A percentile compares a stretch with the other conserved stretches of the same genome.
Evolutionary conservation across 345 rosid genomes (phyloP).

Genomic region (Rubroshorea leprosula): DNA sequence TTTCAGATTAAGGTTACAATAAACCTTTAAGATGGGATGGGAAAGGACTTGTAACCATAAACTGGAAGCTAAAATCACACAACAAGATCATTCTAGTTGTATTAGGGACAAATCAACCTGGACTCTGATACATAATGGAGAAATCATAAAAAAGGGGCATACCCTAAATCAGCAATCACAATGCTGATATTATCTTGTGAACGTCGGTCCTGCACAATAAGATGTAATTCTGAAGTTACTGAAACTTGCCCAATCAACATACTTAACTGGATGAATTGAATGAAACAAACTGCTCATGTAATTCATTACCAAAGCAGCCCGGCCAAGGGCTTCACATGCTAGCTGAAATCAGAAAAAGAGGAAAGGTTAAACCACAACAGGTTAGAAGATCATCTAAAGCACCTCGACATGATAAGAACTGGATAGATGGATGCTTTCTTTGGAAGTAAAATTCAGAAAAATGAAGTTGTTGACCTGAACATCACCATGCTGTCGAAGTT

Average conservation of each 20-base stretch:
- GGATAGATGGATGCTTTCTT: neutral
- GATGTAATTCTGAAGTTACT: conserved; percentile 12
- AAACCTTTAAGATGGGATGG: no score
- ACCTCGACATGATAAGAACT: neutral
- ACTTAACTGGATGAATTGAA: neutral
- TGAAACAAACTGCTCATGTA: conserved; percentile 6
- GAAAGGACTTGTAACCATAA: no score
- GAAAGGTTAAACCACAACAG: conserved; percentile 8
- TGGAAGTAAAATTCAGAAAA: neutral
- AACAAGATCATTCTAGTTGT: neutral
- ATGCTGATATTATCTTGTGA: conserved; percentile 81
- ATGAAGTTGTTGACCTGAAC: conserved; percentile 53
- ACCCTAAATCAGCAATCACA: conserved; percentile 85
- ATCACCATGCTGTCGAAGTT: conserved; percentile 80
- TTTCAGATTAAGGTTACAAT: no score
- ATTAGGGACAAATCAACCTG: neutral
- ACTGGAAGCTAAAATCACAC: no score
- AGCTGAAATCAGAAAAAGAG: conserved; percentile 42
- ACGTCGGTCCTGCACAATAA: conserved; percentile 60
- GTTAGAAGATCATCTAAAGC: conserved; percentile 1
- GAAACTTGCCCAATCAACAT: neutral
- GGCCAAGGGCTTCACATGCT: conserved; percentile 85
- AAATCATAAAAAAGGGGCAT: conserved; percentile 15
- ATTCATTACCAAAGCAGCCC: conserved; percentile 62
- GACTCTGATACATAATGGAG: neutral